Percentiles rank a stretch among this genome's conserved stretches.
Conservation (phyloP, 257 asterid genomes). For the Nicotiana undulata region DNA sequence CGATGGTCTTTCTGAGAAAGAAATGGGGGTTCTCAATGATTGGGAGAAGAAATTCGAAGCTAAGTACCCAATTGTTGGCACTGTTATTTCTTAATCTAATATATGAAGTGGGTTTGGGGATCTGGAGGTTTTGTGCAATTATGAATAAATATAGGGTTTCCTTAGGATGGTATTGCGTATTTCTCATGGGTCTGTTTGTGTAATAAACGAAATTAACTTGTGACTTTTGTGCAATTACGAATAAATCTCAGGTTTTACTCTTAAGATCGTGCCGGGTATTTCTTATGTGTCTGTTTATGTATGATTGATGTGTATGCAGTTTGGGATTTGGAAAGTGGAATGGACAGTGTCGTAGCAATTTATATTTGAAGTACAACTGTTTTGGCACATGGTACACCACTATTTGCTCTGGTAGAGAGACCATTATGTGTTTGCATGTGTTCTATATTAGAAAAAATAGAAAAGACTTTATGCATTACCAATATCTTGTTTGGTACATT, state of each 20-base stretch:
- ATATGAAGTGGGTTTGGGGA: neutral
- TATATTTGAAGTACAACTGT: neutral
- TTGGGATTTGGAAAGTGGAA: neutral
- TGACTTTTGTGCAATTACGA: neutral
- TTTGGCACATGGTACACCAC: neutral
- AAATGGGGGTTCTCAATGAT: conserved; percentile 73
- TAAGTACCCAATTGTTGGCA: conserved; percentile 79
- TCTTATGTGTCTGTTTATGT: neutral
- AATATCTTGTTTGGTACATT: too few relatives aligned
- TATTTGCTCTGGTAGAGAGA: neutral
- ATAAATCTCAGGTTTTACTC: neutral
- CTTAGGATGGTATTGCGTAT: neutral
- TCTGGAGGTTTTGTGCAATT: neutral
- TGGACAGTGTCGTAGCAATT: neutral
- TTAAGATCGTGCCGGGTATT: neutral
- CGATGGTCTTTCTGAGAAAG: conserved; percentile 83
- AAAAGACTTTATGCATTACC: too few relatives aligned
- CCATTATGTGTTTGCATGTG: neutral
- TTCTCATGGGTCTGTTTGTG: neutral
- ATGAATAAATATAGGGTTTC: neutral
- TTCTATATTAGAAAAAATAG: too few relatives aligned
- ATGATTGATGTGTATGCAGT: neutral
- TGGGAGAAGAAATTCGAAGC: conserved; percentile 97
- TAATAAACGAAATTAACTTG: neutral
- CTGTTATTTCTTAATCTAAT: conserved; percentile 17